A percentile compares a stretch with the other conserved stretches of the same genome.
These are phyloP conservation scores for Candida sojae DNA, from an alignment of 1,139 yeast species.

Conservation along the genomic window DNA sequence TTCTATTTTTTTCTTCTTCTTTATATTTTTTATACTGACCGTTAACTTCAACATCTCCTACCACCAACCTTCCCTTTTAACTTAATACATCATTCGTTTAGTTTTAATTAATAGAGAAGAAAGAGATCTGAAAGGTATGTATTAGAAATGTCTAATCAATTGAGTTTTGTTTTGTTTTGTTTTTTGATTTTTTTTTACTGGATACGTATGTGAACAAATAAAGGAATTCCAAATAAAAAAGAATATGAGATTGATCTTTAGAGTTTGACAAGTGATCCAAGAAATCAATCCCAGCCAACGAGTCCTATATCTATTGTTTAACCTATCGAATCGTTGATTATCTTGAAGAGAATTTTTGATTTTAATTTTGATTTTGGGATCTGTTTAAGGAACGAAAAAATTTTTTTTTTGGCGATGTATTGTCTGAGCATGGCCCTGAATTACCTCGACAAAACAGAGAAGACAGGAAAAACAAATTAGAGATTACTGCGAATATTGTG, in stretches of 20 bases:
- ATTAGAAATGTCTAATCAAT: background rate
- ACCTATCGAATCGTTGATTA: background rate
- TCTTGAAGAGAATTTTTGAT: background rate
- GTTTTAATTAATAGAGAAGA: background rate
- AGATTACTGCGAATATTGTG: background rate
- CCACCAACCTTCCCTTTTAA: background rate
- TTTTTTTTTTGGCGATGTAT: background rate
- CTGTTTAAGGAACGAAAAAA: background rate
- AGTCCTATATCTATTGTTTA: too few species aligned
- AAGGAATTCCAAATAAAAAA: too few species aligned
- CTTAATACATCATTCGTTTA: constrained; percentile 1
- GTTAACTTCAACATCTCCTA: constrained; percentile 1
- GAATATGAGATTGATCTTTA: background rate
- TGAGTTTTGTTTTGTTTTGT: background rate
- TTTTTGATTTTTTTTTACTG: too few species aligned
- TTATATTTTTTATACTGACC: background rate
- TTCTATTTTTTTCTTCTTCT: background rate
- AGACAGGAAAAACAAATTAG: background rate
- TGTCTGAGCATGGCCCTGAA: background rate
- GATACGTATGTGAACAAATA: too few species aligned
- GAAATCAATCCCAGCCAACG: too few species aligned
- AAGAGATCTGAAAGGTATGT: constrained; percentile 3
- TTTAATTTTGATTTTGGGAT: background rate
- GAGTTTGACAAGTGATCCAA: too few species aligned
- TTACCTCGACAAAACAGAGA: too few species aligned